These are phyloP conservation scores for Vinca minor DNA, from an alignment of 257 asterid genomes.

Conservation along the genomic window DNA sequence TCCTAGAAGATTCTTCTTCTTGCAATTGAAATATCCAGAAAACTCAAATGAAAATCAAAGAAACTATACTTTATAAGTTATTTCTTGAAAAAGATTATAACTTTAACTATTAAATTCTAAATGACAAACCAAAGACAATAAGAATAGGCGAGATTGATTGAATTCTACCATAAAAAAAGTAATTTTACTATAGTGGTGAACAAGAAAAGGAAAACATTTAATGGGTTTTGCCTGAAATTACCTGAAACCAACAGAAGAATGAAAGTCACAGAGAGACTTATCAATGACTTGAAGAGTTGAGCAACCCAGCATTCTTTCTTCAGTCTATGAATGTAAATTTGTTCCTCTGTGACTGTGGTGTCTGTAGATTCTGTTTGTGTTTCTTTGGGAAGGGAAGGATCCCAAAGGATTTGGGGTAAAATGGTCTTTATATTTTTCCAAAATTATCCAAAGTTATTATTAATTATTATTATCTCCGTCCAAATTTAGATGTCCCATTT, in stretches of 20 bases:
- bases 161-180: background rate
- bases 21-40: too few relatives aligned
- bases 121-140: background rate
- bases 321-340: too few relatives aligned
- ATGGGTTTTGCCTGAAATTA: constrained; percentile 12
- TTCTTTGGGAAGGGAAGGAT: background rate
- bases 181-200: too few relatives aligned
- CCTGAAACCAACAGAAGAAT: constrained; percentile 35
- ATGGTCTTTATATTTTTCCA: background rate
- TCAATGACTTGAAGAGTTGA: constrained; percentile 29
- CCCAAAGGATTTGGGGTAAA: constrained; percentile 7
- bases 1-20: too few relatives aligned
- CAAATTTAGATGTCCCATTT: too few relatives aligned
- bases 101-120: too few relatives aligned
- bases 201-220: too few relatives aligned
- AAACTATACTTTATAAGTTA: background rate
- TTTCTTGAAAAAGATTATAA: background rate
- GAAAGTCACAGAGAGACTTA: constrained; percentile 28
- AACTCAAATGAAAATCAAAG: background rate
- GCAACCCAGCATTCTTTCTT: constrained; percentile 34
- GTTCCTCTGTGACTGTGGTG: background rate
- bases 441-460: too few relatives aligned
- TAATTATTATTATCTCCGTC: too few relatives aligned
- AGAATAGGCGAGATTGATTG: background rate
- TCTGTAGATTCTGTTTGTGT: background rate